A percentile compares a stretch with the other conserved stretches of the same genome.
Evolutionary conservation across 2,329 filamentous ascomycete species (phyloP).

Genomic region (Hypomyces perniciosus): DNA sequence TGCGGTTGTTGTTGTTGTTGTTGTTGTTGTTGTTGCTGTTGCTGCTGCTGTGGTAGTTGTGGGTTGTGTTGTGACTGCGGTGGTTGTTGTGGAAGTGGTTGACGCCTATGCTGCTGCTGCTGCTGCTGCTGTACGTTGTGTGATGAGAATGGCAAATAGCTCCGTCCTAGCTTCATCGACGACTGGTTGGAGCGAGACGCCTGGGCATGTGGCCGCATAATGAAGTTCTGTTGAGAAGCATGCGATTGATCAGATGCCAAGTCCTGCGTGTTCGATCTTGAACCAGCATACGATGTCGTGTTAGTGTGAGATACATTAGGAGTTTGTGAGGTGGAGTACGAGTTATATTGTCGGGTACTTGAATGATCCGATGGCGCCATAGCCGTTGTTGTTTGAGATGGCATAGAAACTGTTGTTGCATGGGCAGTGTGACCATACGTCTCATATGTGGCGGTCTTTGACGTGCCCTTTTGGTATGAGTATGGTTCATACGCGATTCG

Average conservation of each 20-base stretch:
- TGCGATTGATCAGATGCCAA: neutral
- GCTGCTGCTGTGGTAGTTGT: slow-evolving; percentile 16
- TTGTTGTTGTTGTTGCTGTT: slow-evolving; percentile 5
- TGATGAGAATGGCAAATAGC: slow-evolving; percentile 4
- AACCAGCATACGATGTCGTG: neutral
- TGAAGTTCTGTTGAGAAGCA: slow-evolving; percentile 1
- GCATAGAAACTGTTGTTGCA: slow-evolving; percentile 14
- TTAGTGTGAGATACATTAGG: neutral
- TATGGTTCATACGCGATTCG: slow-evolving; percentile 29
- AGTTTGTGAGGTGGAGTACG: neutral
- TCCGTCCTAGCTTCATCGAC: slow-evolving; percentile 5
- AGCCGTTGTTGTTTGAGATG: neutral
- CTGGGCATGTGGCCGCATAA: slow-evolving; percentile 1
- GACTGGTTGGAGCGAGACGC: neutral
- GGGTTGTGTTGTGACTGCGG: slow-evolving; percentile 6
- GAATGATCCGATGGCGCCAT: slow-evolving; percentile 5
- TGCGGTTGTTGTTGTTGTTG: slow-evolving; percentile 6
- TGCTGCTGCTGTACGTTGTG: slow-evolving; percentile 8
- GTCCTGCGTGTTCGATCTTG: slow-evolving; percentile 1
- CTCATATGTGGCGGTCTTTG: slow-evolving; percentile 15
- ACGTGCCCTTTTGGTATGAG: slow-evolving; percentile 21
- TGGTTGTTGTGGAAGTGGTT: slow-evolving; percentile 17
- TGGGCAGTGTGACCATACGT: slow-evolving; percentile 25
- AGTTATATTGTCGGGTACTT: slow-evolving; percentile 6
- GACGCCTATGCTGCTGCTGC: slow-evolving; percentile 8